Evolutionary conservation across 495 filamentous ascomycete genomes (phyloP), one percentile per base, ranked within the genome.

Genomic region (Acidomyces sp.): DNA sequence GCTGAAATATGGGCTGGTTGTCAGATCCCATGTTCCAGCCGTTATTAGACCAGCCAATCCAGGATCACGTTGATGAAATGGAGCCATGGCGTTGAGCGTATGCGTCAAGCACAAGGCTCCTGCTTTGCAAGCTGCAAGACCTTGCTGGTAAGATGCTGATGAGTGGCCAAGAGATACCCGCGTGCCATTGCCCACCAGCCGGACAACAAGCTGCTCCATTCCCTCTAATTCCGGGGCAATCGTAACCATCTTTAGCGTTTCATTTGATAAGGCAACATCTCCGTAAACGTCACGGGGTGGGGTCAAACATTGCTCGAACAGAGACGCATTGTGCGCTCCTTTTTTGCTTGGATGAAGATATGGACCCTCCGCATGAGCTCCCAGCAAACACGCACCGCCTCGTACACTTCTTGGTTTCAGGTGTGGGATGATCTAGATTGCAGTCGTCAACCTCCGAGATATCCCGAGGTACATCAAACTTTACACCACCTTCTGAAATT

Each of bases 1-100:
- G 7, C 70, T 70, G 52, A 70, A 80, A 49, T 61, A 81, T 0
- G 75, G 75, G 16, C 7, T 33, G 37, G 13, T 12, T 9, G 20
- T 12, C 7, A 31, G 28, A 6, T 32, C 37, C n/a, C n/a, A n/a
- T 16, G 41, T 37, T 18, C 38, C 4, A 43, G 57, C 29, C 49
- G 52, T 51, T 5, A 61, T 49, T 3, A 63, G 54, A 0, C 59
- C 60, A 16, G 57, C 49, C 21, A 64, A 54, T 0, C 56, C 54
- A 0, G 61, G 61, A 21, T 52, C 46, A n/a, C 61, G 61, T n/a
- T 60, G 59, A 17, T 55, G 45, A 4, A 62, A 41, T 0, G 52
- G 41, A 7, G 54, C 24, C 61, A 64, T 64, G 42, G 58, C 61
- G 45, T 64, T 64, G n/a, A 64, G 45, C 0, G 54, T 55, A 47